These are phyloP conservation scores for Nemania bipapillata DNA, from an alignment of 2,329 filamentous ascomycete species.

Conservation along the genomic window DNA sequence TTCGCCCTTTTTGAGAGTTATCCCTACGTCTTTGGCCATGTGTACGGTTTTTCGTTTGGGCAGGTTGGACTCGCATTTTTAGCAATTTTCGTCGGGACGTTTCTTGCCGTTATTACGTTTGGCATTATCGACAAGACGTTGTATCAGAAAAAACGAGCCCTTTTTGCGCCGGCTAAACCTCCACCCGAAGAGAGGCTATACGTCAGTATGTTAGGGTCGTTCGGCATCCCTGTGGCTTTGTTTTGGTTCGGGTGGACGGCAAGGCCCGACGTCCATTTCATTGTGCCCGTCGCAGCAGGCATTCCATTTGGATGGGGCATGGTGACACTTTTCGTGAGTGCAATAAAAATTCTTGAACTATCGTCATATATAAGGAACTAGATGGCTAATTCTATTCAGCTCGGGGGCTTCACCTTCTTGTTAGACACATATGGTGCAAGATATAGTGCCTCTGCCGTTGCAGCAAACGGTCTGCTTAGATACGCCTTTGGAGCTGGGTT, in stretches of 20 bases:
- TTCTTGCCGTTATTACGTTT: slow-evolving; percentile 58
- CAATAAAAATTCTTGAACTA: neutral
- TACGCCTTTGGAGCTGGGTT: slow-evolving; percentile 69
- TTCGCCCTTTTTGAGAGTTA: slow-evolving; percentile 64
- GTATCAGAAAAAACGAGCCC: slow-evolving; percentile 53
- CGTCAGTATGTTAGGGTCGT: slow-evolving; percentile 67
- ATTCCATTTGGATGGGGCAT: slow-evolving; percentile 70
- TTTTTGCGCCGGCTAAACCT: slow-evolving; percentile 51
- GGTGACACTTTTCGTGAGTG: slow-evolving; percentile 65
- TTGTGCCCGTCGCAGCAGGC: slow-evolving; percentile 61
- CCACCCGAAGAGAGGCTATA: slow-evolving; percentile 68
- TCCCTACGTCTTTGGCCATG: slow-evolving; percentile 58
- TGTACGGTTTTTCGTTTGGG: slow-evolving; percentile 58
- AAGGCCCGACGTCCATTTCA: slow-evolving; percentile 60
- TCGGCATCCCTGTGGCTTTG: slow-evolving; percentile 63
- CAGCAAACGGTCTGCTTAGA: slow-evolving; percentile 71
- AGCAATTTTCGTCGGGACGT: slow-evolving; percentile 57
- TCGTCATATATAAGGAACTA: neutral
- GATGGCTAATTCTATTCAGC: neutral
- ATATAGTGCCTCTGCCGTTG: slow-evolving; percentile 78
- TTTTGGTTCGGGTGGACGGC: slow-evolving; percentile 72
- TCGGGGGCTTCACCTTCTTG: slow-evolving; percentile 56
- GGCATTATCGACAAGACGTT: slow-evolving; percentile 56
- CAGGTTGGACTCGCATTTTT: slow-evolving; percentile 58
- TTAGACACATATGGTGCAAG: slow-evolving; percentile 54